Base-by-base conservation (phyloP, 805 yeast genomes). In the Saturnispora zaruensis region DNA sequence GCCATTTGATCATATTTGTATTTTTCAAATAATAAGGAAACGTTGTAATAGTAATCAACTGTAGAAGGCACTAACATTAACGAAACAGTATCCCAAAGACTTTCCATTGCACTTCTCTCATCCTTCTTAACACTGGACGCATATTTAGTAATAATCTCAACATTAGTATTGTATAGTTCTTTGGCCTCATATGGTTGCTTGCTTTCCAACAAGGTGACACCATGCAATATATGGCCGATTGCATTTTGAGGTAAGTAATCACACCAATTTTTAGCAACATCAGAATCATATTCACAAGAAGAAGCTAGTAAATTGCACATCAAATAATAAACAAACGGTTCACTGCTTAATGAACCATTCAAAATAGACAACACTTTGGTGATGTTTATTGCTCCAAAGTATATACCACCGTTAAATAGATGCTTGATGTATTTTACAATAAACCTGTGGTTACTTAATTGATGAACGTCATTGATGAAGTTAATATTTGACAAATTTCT, bases 21-120 rank as follows among this genome's bases (percentile, higher is more conserved):
- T 21, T 66, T 59, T 40, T 66, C 62, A 54, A 73, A 73, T 41
- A 74, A 34, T 4, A 62, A 56, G 8, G 76, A 58, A 34, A 72
- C 53, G 34, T 68, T 70, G 44, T 65, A 62, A 55, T 65, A 72
- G 53, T 67, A 75, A 44, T 64, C 67, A 14, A 67, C 57, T 33
- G 65, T 51, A 5, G 71, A 62, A 6, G 65, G 60, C 41, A 67
- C 63, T 20, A 70, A 54, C 7, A 61, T 53, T 18, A 57, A 37
- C n/a, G 45, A 58, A 47, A 54, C 43, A 16, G 37, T 28, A 11
- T 48, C 41, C 45, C 45, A 41, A 32, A 49, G 42, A 21, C 51
- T 45, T 9, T n/a, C 14, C 2, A 49, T 13, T 6, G 41, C 44
- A n/a, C n/a, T 16, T 33, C 30, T 66, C 9, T 54, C 60, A 1